A percentile compares a stretch with the other conserved stretches of the same genome.
phyloP scores from a whole-genome alignment of 306 rosid species.

The Glycine tomentella region DNA sequence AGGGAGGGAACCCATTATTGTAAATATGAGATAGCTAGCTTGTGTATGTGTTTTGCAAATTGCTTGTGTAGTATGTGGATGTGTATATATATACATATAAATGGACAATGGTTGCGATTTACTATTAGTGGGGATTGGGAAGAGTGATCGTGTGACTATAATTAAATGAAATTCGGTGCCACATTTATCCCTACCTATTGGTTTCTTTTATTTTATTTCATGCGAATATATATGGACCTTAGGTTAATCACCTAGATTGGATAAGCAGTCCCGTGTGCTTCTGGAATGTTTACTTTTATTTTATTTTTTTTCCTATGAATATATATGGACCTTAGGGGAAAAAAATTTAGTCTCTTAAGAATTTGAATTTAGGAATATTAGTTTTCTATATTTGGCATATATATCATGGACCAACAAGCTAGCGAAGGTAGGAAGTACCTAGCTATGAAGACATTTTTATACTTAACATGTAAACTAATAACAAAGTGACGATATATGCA shows the following conservation, averaged over 20 bases:
- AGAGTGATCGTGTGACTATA: constrained; percentile 47
- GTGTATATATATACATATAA: background rate
- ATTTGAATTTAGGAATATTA: too few species aligned
- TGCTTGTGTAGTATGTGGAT: background rate
- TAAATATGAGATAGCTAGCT: too few species aligned
- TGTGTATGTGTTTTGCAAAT: background rate
- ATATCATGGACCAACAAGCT: too few species aligned
- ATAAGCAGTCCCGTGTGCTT: background rate
- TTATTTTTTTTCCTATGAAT: too few species aligned
- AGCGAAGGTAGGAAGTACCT: too few species aligned
- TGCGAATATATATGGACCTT: background rate
- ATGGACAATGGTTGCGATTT: background rate
- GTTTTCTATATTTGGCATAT: too few species aligned
- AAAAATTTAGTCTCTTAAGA: too few species aligned
- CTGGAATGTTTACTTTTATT: background rate
- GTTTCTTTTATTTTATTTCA: background rate
- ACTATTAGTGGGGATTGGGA: background rate
- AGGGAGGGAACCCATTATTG: constrained; percentile 85
- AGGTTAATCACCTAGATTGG: background rate
- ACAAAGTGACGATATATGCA: too few species aligned
- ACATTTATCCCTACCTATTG: constrained; percentile 38
- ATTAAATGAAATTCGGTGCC: constrained; percentile 43
- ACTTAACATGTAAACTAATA: too few species aligned
- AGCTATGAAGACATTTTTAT: too few species aligned
- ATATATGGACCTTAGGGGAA: too few species aligned